Conservation (phyloP, 176 grass and related monocot genomes). For the Bonia amplexicaulis region DNA sequence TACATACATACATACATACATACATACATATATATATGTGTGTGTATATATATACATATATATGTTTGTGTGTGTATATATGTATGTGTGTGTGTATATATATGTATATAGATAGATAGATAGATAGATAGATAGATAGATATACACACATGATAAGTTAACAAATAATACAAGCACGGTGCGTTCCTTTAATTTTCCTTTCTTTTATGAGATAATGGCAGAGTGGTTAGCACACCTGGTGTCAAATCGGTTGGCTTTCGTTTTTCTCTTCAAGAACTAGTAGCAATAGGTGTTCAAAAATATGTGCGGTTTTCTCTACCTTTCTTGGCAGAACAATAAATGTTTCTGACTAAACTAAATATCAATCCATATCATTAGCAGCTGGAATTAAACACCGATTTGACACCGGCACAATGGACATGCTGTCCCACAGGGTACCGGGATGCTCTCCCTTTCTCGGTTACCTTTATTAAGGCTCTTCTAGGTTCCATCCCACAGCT, state of each 20-base stretch:
- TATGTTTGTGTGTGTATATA: too few relatives aligned
- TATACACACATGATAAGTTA: neutral
- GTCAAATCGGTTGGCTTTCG: neutral
- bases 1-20: too few relatives aligned
- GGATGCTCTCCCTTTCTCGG: neutral
- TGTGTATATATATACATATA: too few relatives aligned
- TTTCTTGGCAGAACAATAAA: neutral
- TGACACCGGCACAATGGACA: neutral
- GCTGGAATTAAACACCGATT: neutral
- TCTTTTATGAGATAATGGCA: neutral
- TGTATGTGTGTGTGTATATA: too few relatives aligned
- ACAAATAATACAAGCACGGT: neutral
- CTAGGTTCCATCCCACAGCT: neutral
- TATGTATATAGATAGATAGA: too few relatives aligned
- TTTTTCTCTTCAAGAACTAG: neutral
- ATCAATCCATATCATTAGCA: neutral
- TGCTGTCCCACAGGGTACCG: neutral
- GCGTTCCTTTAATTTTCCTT: neutral
- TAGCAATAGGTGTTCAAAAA: neutral
- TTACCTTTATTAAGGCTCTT: constrained; percentile 18
- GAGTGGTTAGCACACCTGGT: neutral
- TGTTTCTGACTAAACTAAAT: neutral
- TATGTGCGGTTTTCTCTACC: neutral
- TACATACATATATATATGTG: too few relatives aligned
- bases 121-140: too few relatives aligned